Percentiles rank a stretch among this genome's conserved stretches.
Conservation (phyloP, 2,329 filamentous ascomycete genomes). For the Colletotrichum lindemuthianum region DNA sequence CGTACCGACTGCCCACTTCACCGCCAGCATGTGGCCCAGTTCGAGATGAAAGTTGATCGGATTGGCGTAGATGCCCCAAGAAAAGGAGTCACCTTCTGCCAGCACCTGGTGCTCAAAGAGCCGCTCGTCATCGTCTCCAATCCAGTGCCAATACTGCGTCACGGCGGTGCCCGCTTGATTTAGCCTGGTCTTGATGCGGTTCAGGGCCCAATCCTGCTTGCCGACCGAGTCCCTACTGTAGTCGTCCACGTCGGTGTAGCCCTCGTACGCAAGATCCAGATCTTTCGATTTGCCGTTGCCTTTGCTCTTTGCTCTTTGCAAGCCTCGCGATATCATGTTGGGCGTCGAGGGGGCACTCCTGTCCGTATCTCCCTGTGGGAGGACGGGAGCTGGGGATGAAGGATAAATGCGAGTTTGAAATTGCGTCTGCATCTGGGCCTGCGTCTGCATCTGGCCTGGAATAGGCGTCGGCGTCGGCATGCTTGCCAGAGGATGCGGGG, state of each 20-base stretch:
- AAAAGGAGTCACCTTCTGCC: conserved; percentile 52
- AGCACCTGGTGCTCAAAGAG: conserved; percentile 66
- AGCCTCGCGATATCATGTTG: conserved; percentile 11
- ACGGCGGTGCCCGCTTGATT: conserved; percentile 58
- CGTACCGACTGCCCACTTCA: conserved; percentile 55
- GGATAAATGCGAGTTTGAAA: too few relatives aligned
- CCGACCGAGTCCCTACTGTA: conserved; percentile 56
- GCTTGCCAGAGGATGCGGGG: conserved; percentile 12
- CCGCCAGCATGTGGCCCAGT: conserved; percentile 56
- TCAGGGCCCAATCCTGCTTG: conserved; percentile 60
- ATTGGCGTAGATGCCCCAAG: conserved; percentile 61
- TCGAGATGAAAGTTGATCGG: conserved; percentile 62
- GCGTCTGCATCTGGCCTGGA: neutral
- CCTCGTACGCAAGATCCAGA: conserved; percentile 55
- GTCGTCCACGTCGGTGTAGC: conserved; percentile 64
- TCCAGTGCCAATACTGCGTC: conserved; percentile 67
- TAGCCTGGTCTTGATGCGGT: conserved; percentile 60
- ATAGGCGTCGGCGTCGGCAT: conserved; percentile 7
- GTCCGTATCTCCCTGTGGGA: neutral
- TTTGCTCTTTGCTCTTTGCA: conserved; percentile 20
- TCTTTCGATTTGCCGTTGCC: conserved; percentile 31
- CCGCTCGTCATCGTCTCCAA: conserved; percentile 47
- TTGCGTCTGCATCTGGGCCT: too few relatives aligned
- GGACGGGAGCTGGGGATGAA: neutral
- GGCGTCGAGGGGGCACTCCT: conserved; percentile 19